A percentile compares a stretch with the other conserved stretches of the same genome.
phyloP scores from a whole-genome alignment of 257 asterid genomes.

The Forsythia viridissima region DNA sequence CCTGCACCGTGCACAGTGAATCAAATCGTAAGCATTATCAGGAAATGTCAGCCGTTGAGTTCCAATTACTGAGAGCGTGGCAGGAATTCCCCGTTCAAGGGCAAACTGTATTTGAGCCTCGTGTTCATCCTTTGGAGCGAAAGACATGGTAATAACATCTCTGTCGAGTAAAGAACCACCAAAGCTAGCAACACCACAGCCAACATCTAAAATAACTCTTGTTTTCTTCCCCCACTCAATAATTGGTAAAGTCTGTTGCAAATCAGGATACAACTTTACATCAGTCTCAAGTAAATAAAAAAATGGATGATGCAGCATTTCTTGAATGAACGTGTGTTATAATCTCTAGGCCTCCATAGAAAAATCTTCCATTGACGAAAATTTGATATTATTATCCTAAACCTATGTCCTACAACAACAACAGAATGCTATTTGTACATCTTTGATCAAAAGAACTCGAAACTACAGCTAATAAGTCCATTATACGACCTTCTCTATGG shows the following conservation, averaged over 20 bases:
- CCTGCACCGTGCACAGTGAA: constrained; percentile 97
- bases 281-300: not conserved
- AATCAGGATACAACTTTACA: constrained; percentile 2
- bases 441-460: not conserved
- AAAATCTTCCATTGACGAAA: too few species aligned
- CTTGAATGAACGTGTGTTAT: too few species aligned
- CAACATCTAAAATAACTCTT: constrained; percentile 88
- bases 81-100: constrained; percentile 94
- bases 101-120: constrained; percentile 99
- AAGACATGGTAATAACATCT: constrained; percentile 82
- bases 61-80: constrained; percentile 86
- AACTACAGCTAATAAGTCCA: not conserved
- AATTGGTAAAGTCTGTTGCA: constrained; percentile 56
- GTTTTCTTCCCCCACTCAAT: constrained; percentile 83
- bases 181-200: constrained; percentile 99
- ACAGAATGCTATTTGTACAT: too few species aligned
- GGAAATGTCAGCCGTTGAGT: constrained; percentile 80
- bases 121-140: constrained; percentile 98
- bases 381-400: too few species aligned
- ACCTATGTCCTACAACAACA: too few species aligned
- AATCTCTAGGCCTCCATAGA: too few species aligned
- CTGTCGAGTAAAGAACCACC: constrained; percentile 86
- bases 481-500: constrained; percentile 57
- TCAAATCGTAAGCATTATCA: constrained; percentile 74
- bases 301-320: not conserved